A percentile compares a stretch with the other conserved stretches of the same genome.
phyloP scores from a whole-genome alignment of 108 stramenopile genomes.

The Fragilariopsis cylindrus region DNA sequence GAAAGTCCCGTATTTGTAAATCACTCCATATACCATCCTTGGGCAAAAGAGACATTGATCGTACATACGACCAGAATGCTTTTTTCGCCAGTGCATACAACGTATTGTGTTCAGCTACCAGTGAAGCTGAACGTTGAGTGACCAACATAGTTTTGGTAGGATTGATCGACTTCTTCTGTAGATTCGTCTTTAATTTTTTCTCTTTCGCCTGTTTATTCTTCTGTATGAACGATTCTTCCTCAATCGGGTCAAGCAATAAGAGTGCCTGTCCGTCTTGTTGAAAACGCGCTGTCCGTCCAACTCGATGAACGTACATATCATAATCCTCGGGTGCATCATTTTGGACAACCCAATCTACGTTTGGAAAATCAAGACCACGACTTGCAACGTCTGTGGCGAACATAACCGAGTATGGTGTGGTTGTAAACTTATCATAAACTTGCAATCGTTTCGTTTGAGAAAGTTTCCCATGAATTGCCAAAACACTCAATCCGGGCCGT shows the following conservation, averaged over 20 bases:
- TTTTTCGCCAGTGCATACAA: constrained; percentile 82
- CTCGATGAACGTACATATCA: constrained; percentile 92
- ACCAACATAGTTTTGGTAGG: constrained; percentile 92
- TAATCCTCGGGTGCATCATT: constrained; percentile 97
- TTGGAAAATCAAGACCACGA: constrained; percentile 96
- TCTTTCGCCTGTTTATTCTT: constrained; percentile 29
- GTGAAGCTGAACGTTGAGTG: constrained; percentile 78
- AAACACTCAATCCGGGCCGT: constrained; percentile 94
- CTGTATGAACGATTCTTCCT: constrained; percentile 58
- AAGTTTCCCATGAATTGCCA: constrained; percentile 99
- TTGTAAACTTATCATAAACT: constrained; percentile 95
- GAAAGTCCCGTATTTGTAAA: constrained; percentile 69
- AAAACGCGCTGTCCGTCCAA: constrained; percentile 95
- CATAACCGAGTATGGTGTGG: constrained; percentile 87
- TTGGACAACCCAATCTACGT: constrained; percentile 98
- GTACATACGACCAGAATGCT: constrained; percentile 91
- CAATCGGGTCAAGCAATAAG: constrained; percentile 83
- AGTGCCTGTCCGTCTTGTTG: constrained; percentile 84
- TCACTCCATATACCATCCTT: constrained; percentile 64
- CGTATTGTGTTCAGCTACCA: constrained; percentile 80
- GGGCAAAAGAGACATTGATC: constrained; percentile 88
- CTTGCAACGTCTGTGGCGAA: constrained; percentile 98
- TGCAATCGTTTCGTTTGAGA: constrained; percentile 91
- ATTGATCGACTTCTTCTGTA: constrained; percentile 89
- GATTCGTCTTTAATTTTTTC: constrained; percentile 72